A percentile compares a stretch with the other conserved stretches of the same genome.
These are phyloP conservation scores for Heterobasidion parviporum DNA, from an alignment of 1,284 basidiomycete species.

Conservation along the genomic window DNA sequence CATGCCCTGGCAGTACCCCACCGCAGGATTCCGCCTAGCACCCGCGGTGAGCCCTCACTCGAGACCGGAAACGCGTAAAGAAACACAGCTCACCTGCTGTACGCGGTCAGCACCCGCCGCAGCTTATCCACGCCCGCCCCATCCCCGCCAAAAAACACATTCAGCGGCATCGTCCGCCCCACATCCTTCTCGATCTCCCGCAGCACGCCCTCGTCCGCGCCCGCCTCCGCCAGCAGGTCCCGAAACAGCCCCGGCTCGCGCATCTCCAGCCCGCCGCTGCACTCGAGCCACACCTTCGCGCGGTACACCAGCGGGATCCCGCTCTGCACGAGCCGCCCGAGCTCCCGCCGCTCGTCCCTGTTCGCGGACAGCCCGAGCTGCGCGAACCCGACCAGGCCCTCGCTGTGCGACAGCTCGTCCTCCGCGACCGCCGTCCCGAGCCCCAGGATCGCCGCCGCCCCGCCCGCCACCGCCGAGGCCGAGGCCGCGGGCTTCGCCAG, in stretches of 20 bases:
- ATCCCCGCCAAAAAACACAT: slow-evolving; percentile 94
- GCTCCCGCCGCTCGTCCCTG: slow-evolving; percentile 71
- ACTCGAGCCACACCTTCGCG: slow-evolving; percentile 87
- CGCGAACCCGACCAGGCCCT: slow-evolving; percentile 81
- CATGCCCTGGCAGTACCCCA: slow-evolving; percentile 93
- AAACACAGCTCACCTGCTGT: slow-evolving; percentile 64
- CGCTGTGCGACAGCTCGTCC: slow-evolving; percentile 64
- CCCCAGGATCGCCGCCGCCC: slow-evolving; percentile 54
- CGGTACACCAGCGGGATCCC: slow-evolving; percentile 90
- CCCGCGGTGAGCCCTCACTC: background rate
- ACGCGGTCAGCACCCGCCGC: slow-evolving; percentile 82
- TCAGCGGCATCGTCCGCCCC: slow-evolving; percentile 88
- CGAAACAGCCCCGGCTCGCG: slow-evolving; percentile 87
- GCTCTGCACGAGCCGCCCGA: slow-evolving; percentile 69
- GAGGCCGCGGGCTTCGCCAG: slow-evolving; percentile 18
- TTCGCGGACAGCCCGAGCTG: slow-evolving; percentile 74
- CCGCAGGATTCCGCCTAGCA: slow-evolving; percentile 68
- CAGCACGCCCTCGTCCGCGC: slow-evolving; percentile 45
- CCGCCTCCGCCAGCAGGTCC: slow-evolving; percentile 66
- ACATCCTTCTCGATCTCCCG: slow-evolving; percentile 96
- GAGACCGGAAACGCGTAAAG: background rate
- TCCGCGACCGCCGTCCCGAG: slow-evolving; percentile 54
- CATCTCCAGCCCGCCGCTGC: slow-evolving; percentile 86
- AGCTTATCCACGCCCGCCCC: slow-evolving; percentile 92
- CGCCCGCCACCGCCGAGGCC: slow-evolving; percentile 12